Base-by-base conservation (phyloP, 2,329 filamentous ascomycete species). In the Epichloe coenophiala region DNA sequence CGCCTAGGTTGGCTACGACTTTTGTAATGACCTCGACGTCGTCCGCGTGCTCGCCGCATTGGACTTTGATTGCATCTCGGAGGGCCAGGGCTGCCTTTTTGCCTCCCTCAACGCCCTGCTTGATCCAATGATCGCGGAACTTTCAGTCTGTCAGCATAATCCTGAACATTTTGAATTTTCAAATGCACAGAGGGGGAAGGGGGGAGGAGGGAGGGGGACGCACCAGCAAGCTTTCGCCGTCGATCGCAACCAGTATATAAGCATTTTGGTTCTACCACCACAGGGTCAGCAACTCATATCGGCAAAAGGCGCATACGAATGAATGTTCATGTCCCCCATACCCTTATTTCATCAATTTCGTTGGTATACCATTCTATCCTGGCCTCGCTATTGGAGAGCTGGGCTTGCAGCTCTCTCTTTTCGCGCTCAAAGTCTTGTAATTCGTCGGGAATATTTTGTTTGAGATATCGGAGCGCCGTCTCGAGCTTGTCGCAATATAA, bases 191-290 rank as follows among this genome's bases (percentile, higher is more conserved):
- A 2, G 5, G 8, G 33, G 38, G 47, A 21, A 41, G 47, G 38
- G 19, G 21, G 23, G 23, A 23, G 19, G 19, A 41, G 21, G 23
- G 23, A 23, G 35, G 38, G 47, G 27, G 47, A 59, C 60, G 49
- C 58, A 83, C 80, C 62, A 82, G 67, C 52, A 82, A 70, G 43
- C 78, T 77, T 61, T 84, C 75, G 38, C 80, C 81, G 61, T 84
- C 81, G 57, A 84, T 75, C 56, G 83, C 60, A 39, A 81, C 71
- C 55, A 78, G 63, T 58, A 82, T 69, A 61, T 84, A 84, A 40
- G 75, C 71, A 62, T 81, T 81, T 47, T 66, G 69, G 52, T 69
- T 72, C 74, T 80, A 57, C 31, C 21, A 50, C 47, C 7, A 2
- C 12, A 23, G 4, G 35, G 36, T 51, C 36, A 45, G 37, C 15